A percentile compares a stretch with the other conserved stretches of the same genome.
These are phyloP conservation scores for Laguncularia racemosa DNA, from an alignment of 345 rosid species.

Conservation along the genomic window DNA sequence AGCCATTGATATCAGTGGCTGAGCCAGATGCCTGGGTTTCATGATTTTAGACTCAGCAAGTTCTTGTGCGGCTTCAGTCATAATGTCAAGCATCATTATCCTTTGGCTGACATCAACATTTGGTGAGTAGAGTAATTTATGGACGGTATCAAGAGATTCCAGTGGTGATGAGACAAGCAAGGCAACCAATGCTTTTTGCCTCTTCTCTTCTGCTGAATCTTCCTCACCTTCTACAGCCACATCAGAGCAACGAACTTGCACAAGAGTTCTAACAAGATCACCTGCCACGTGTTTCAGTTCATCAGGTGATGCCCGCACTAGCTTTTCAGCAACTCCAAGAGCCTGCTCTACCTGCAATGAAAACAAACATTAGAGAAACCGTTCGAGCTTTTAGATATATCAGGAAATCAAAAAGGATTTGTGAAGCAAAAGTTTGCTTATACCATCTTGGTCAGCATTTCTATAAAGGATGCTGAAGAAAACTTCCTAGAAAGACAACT, in stretches of 20 bases:
- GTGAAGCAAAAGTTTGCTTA: no score
- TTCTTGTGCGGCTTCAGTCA: constrained; percentile 91
- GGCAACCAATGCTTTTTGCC: constrained; percentile 79
- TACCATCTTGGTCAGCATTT: no score
- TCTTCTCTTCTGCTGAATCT: constrained; percentile 92
- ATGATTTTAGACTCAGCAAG: constrained; percentile 57
- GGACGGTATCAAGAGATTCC: constrained; percentile 62
- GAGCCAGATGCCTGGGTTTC: constrained; percentile 44
- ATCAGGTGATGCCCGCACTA: constrained; percentile 92
- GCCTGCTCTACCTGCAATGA: constrained; percentile 79
- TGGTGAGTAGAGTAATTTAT: constrained; percentile 68
- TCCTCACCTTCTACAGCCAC: constrained; percentile 89
- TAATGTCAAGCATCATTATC: constrained; percentile 90
- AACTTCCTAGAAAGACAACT: neutral
- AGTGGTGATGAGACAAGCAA: constrained; percentile 71
- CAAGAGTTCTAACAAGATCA: constrained; percentile 69
- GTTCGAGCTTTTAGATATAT: neutral
- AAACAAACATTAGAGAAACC: neutral
- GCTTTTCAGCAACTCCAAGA: constrained; percentile 75
- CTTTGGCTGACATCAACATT: constrained; percentile 89
- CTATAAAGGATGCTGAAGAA: neutral
- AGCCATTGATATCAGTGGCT: constrained; percentile 50
- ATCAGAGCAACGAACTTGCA: constrained; percentile 91
- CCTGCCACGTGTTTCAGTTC: constrained; percentile 72
- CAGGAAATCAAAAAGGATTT: no score